Evolutionary conservation across 306 rosid genomes (phyloP).

Genomic region (Fragaria iinumae): DNA sequence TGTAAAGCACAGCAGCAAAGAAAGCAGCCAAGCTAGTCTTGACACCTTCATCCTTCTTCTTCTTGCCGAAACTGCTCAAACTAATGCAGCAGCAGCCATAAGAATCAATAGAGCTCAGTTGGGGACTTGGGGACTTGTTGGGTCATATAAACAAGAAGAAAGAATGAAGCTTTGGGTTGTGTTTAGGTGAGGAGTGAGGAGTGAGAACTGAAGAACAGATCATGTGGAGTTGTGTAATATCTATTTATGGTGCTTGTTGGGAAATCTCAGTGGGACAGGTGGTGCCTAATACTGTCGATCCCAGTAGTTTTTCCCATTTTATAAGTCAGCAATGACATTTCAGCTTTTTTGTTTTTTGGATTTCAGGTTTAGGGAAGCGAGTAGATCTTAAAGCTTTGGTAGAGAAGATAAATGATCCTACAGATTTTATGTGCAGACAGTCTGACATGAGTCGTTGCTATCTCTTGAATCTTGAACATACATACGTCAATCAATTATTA

Average conservation of each 20-base stretch:
- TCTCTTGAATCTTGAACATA: not conserved
- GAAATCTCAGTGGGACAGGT: not conserved
- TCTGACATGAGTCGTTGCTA: not conserved
- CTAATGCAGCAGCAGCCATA: not conserved
- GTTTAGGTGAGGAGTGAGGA: not conserved
- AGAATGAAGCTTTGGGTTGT: not conserved
- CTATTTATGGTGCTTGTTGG: not conserved
- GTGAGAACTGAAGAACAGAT: not conserved
- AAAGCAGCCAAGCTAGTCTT: not conserved
- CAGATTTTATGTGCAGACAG: not conserved
- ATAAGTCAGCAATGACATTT: not conserved
- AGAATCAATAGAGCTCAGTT: not conserved
- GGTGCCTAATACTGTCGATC: not conserved
- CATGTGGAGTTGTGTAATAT: conserved; percentile 19
- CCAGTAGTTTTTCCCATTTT: not conserved
- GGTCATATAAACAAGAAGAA: not conserved
- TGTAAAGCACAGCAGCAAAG: not conserved
- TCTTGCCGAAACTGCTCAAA: not conserved
- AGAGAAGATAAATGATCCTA: not conserved
- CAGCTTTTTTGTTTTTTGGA: not conserved
- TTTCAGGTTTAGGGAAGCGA: not conserved
- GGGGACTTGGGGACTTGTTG: not conserved
- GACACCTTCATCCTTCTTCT: conserved; percentile 5
- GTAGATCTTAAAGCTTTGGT: not conserved
- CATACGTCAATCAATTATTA: not conserved